A percentile compares a stretch with the other conserved stretches of the same genome.
Conservation (phyloP, 306 rosid species). For the Bauhinia variegata region DNA sequence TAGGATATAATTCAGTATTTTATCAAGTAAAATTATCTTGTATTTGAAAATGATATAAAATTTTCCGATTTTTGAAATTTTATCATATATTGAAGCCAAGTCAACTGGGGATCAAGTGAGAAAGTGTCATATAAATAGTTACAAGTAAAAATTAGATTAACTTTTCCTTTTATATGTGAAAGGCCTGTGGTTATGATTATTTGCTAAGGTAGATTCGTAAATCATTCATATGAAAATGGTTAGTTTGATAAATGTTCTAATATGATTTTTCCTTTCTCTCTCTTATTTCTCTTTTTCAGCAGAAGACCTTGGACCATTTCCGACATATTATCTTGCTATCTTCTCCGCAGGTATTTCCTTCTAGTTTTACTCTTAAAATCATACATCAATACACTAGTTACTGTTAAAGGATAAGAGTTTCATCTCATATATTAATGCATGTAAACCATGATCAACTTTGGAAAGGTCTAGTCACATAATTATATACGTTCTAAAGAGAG, state of each 20-base stretch:
- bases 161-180: slow-evolving; percentile 1
- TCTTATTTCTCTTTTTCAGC: slow-evolving; percentile 48
- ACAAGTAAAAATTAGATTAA: not conserved
- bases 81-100: slow-evolving; percentile 9
- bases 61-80: slow-evolving; percentile 12
- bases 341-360: slow-evolving; percentile 53
- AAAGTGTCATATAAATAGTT: slow-evolving; percentile 4
- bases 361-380: slow-evolving; percentile 18
- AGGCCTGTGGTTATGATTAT: too few relatives aligned
- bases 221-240: not conserved
- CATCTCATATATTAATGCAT: slow-evolving; percentile 8
- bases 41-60: too few relatives aligned
- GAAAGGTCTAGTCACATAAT: not conserved
- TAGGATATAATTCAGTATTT: not conserved
- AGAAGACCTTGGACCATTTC: slow-evolving; percentile 46
- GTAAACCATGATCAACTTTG: not conserved
- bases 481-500: not conserved
- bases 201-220: too few relatives aligned
- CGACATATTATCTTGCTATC: slow-evolving; percentile 47
- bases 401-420: not conserved
- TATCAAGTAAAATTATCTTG: slow-evolving; percentile 10
- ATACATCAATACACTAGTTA: too few relatives aligned
- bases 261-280: slow-evolving; percentile 27
- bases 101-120: not conserved
- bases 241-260: slow-evolving; percentile 8